Conservation (phyloP, 2,329 filamentous ascomycete genomes). For the Microdochium bolleyi region DNA sequence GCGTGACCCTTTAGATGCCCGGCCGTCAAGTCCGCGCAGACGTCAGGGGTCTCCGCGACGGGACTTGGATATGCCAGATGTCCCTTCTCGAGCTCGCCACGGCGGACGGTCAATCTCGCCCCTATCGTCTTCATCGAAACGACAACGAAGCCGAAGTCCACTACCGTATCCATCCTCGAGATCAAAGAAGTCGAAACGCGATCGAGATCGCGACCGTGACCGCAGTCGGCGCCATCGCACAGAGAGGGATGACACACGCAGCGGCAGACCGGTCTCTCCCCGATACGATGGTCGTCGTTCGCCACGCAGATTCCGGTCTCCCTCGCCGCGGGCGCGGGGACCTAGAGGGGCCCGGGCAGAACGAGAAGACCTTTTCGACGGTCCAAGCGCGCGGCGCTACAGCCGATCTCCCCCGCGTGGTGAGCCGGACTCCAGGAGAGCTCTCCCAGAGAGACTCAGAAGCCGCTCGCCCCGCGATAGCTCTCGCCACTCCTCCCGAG, state of each 20-base stretch:
- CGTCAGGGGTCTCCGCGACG: background rate
- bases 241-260: conserved; percentile 6
- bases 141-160: background rate
- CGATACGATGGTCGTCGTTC: background rate
- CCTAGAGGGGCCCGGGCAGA: background rate
- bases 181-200: conserved; percentile 7
- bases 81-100: background rate
- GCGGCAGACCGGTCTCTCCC: background rate
- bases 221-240: conserved; percentile 20
- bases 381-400: background rate
- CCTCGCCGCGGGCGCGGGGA: background rate
- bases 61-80: background rate
- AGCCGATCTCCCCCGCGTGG: background rate
- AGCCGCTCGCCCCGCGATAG: background rate
- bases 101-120: background rate
- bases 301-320: background rate
- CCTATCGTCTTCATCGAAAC: background rate
- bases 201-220: conserved; percentile 30
- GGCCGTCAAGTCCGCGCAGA: background rate
- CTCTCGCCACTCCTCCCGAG: conserved; percentile 5
- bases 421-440: background rate
- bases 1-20: background rate
- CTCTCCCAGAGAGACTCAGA: background rate
- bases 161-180: background rate
- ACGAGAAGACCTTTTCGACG: background rate